Percentiles rank a stretch among this genome's conserved stretches.
Conservation (phyloP, 495 filamentous ascomycete species). For the Collariella sp. region DNA sequence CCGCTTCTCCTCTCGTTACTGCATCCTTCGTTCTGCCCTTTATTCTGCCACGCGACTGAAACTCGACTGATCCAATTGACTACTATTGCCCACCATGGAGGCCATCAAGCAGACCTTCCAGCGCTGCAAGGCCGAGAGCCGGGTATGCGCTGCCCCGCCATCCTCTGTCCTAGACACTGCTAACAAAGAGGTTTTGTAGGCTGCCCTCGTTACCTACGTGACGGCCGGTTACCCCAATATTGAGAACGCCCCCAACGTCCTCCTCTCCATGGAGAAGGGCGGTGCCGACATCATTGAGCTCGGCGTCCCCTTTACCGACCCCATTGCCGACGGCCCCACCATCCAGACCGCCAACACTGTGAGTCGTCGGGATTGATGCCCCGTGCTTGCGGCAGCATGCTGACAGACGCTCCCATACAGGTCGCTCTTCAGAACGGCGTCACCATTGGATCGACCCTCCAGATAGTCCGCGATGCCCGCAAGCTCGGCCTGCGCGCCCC, state of each 20-base stretch:
- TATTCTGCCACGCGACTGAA: not conserved
- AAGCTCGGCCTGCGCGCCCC: slow-evolving; percentile 67
- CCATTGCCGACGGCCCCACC: slow-evolving; percentile 90
- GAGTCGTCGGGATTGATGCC: slow-evolving; percentile 5
- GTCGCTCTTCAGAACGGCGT: slow-evolving; percentile 80
- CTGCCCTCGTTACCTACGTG: slow-evolving; percentile 89
- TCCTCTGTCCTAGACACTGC: not conserved
- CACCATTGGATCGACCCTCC: slow-evolving; percentile 63
- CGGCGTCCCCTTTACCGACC: slow-evolving; percentile 93
- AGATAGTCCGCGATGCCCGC: slow-evolving; percentile 72
- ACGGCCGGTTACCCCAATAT: slow-evolving; percentile 89
- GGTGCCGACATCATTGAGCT: slow-evolving; percentile 83
- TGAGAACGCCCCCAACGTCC: slow-evolving; percentile 69
- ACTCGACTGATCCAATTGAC: slow-evolving; percentile 11
- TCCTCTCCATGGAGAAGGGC: slow-evolving; percentile 85
- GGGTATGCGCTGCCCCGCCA: slow-evolving; percentile 44
- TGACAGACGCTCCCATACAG: slow-evolving; percentile 2
- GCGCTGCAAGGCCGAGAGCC: slow-evolving; percentile 68
- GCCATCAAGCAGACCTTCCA: slow-evolving; percentile 78
- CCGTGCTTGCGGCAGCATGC: not conserved
- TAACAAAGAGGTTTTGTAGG: slow-evolving; percentile 21
- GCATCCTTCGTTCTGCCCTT: not conserved
- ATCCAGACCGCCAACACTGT: slow-evolving; percentile 88
- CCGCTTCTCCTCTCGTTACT: not conserved
- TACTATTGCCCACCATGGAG: slow-evolving; percentile 46